Conservation (phyloP, 2,329 filamentous ascomycete genomes). For the Apiospora hydei region DNA sequence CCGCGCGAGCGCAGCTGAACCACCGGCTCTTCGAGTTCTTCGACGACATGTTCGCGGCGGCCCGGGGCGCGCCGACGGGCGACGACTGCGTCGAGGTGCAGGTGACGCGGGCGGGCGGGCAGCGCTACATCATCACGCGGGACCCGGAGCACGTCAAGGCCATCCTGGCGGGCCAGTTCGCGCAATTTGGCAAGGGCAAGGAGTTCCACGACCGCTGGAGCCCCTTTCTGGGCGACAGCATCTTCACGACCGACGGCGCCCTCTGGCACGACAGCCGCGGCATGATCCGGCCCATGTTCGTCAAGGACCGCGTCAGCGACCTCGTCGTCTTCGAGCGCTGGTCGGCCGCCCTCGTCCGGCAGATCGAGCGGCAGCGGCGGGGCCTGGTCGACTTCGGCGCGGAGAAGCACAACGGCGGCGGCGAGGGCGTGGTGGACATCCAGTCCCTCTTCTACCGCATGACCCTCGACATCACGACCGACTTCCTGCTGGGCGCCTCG, state of each 20-base stretch:
- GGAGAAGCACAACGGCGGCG: conserved; percentile 67
- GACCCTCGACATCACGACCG: conserved; percentile 61
- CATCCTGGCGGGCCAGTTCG: conserved; percentile 62
- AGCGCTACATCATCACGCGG: conserved; percentile 53
- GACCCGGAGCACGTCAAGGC: conserved; percentile 66
- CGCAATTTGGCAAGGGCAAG: conserved; percentile 58
- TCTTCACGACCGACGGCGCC: conserved; percentile 61
- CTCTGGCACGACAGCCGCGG: conserved; percentile 61
- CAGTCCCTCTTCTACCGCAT: conserved; percentile 70
- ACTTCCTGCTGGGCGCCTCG: conserved; percentile 27
- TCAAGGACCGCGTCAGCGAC: conserved; percentile 54
- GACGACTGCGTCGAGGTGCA: conserved; percentile 48
- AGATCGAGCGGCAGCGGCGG: conserved; percentile 52
- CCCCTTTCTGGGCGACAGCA: conserved; percentile 61
- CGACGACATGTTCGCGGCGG: background rate
- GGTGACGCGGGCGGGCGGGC: conserved; percentile 35
- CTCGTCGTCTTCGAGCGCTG: conserved; percentile 67
- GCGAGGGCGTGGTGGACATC: conserved; percentile 60
- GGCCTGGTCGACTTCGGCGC: conserved; percentile 64
- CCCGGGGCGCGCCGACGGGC: conserved; percentile 33
- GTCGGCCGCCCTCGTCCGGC: conserved; percentile 62
- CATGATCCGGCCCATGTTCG: conserved; percentile 63
- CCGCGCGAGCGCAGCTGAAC: conserved; percentile 40
- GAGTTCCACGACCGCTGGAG: conserved; percentile 51
- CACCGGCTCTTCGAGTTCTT: conserved; percentile 39